Conservation (phyloP, 805 yeast genomes). For the Candida methanosorbosa region DNA sequence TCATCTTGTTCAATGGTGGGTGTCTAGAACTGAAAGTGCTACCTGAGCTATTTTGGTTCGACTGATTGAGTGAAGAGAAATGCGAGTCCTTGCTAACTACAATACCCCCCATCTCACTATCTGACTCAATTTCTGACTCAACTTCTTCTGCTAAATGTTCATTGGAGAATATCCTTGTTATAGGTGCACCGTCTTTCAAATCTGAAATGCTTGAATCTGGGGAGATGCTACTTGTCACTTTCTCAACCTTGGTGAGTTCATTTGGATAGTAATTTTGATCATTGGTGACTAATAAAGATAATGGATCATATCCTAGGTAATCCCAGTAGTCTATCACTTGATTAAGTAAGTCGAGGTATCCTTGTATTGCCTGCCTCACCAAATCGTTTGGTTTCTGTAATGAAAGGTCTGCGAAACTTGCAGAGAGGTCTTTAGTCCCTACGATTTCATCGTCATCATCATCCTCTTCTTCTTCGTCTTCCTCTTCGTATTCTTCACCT, state of each 20-base stretch:
- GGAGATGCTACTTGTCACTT: background rate
- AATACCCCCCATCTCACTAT: too few relatives aligned
- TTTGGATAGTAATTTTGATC: slow-evolving; percentile 15
- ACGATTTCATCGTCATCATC: slow-evolving; percentile 8
- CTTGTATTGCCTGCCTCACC: too few relatives aligned
- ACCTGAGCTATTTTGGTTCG: too few relatives aligned
- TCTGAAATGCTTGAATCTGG: background rate
- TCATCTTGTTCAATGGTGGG: background rate
- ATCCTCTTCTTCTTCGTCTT: slow-evolving; percentile 11
- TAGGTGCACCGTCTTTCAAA: background rate
- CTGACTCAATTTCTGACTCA: slow-evolving; percentile 4
- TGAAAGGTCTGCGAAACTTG: too few relatives aligned
- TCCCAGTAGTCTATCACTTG: slow-evolving; percentile 1
- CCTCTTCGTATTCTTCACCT: slow-evolving; percentile 8
- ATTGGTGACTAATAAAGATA: slow-evolving; percentile 6
- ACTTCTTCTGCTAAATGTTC: background rate
- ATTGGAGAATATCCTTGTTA: background rate
- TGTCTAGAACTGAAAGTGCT: background rate
- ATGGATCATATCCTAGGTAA: slow-evolving; percentile 8
- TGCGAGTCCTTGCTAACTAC: background rate
- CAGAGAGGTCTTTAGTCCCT: background rate
- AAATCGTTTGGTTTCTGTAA: too few relatives aligned
- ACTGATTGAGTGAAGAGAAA: background rate
- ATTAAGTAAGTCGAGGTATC: background rate
- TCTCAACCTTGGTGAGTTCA: background rate